Conservation (phyloP, 192 early-diverging fungal genomes). For the Linnemannia hyalina region DNA sequence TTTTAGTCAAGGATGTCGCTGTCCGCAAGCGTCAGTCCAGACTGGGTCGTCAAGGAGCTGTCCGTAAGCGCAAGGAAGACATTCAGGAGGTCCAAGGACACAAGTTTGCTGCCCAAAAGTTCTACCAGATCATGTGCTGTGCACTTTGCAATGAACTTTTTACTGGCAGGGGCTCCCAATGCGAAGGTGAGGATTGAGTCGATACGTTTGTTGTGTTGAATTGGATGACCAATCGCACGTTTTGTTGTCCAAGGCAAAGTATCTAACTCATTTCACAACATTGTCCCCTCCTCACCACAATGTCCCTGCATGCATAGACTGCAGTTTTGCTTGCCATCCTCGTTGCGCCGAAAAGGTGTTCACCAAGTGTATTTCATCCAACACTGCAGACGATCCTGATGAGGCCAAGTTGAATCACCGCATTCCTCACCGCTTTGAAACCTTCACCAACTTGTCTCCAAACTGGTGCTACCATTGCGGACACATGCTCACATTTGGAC, state of each 20-base stretch:
- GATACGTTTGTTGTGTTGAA: not conserved
- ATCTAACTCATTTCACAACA: not conserved
- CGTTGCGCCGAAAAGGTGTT: slow-evolving; percentile 88
- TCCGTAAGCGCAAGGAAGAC: slow-evolving; percentile 84
- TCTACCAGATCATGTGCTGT: slow-evolving; percentile 98
- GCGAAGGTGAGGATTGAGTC: slow-evolving; percentile 74
- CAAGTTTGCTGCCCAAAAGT: slow-evolving; percentile 91
- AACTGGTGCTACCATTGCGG: slow-evolving; percentile 99
- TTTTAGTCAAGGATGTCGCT: slow-evolving; percentile 64
- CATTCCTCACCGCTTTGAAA: slow-evolving; percentile 97
- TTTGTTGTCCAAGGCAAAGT: not conserved
- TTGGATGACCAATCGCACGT: not conserved
- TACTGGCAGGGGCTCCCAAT: slow-evolving; percentile 90
- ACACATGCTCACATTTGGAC: slow-evolving; percentile 90
- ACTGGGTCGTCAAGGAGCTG: slow-evolving; percentile 82
- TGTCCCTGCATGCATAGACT: slow-evolving; percentile 64
- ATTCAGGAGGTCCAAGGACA: slow-evolving; percentile 92
- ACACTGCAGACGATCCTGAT: slow-evolving; percentile 72
- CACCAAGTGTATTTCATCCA: slow-evolving; percentile 87
- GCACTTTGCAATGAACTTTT: slow-evolving; percentile 95
- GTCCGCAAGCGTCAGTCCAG: slow-evolving; percentile 64
- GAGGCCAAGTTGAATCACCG: slow-evolving; percentile 85
- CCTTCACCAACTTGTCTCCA: slow-evolving; percentile 81
- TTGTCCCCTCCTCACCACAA: not conserved
- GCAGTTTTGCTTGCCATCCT: slow-evolving; percentile 93